phyloP scores from a whole-genome alignment of 2,329 filamentous ascomycete species.

The Ceratocystis cubensis region DNA sequence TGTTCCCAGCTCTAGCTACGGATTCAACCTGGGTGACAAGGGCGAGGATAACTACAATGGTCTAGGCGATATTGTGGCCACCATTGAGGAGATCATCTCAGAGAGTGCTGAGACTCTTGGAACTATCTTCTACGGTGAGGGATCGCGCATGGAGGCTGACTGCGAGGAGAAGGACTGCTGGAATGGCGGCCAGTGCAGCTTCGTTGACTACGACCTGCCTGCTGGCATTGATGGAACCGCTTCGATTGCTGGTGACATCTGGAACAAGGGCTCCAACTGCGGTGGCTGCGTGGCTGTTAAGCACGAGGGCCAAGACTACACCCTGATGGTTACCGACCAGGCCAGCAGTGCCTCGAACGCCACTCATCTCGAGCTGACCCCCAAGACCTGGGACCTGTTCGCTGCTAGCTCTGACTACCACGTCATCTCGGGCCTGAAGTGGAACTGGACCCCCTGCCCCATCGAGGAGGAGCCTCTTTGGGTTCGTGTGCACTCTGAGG shows the following conservation, averaged over 20 bases:
- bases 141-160: slow-evolving; percentile 10
- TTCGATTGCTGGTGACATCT: slow-evolving; percentile 18
- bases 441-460: slow-evolving; percentile 19
- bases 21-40: not conserved
- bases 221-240: slow-evolving; percentile 9
- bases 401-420: not conserved
- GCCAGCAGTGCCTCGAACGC: slow-evolving; percentile 17
- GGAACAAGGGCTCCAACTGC: slow-evolving; percentile 21
- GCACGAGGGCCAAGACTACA: slow-evolving; percentile 18
- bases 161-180: slow-evolving; percentile 15
- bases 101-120: slow-evolving; percentile 1
- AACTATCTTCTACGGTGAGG: slow-evolving; percentile 17
- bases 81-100: slow-evolving; percentile 8
- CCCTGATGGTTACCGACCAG: slow-evolving; percentile 18
- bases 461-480: slow-evolving; percentile 20
- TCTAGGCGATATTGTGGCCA: not conserved
- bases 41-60: not conserved
- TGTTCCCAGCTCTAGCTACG: not conserved
- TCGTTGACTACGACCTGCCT: slow-evolving; percentile 17
- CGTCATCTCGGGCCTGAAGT: slow-evolving; percentile 8
- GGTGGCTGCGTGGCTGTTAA: slow-evolving; percentile 18
- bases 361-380: slow-evolving; percentile 19
- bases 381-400: slow-evolving; percentile 20
- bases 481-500: slow-evolving; percentile 22
- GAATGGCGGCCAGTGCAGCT: slow-evolving; percentile 14